Evolutionary conservation across 2,329 filamentous ascomycete species (phyloP).

Genomic region (Beauveria asiatica): DNA sequence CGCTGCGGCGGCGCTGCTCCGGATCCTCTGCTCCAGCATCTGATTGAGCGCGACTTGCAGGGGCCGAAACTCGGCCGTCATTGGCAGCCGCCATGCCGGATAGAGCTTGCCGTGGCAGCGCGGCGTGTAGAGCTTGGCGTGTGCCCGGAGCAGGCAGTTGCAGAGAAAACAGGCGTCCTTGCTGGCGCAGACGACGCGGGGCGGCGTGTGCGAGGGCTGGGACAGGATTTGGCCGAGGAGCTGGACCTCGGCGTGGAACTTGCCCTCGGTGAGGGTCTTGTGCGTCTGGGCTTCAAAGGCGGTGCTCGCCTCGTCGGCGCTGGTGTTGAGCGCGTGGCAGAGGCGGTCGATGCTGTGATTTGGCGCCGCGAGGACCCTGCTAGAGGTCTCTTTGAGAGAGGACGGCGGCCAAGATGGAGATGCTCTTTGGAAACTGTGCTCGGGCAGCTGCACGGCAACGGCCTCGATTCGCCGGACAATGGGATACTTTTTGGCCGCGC

Average conservation of each 20-base stretch:
- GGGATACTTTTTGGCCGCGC: background rate
- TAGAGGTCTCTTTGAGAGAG: background rate
- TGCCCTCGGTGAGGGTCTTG: background rate
- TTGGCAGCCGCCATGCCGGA: background rate
- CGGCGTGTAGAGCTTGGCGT: background rate
- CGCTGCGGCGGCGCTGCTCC: background rate
- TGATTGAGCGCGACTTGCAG: background rate
- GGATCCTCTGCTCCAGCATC: background rate
- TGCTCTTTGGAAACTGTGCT: background rate
- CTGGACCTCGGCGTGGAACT: constrained; percentile 6
- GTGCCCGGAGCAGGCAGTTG: background rate
- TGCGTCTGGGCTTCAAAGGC: background rate
- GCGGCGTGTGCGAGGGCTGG: background rate
- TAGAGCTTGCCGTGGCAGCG: constrained; percentile 7
- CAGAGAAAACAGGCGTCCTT: constrained; percentile 4
- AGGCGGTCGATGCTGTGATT: background rate
- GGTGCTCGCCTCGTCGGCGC: background rate
- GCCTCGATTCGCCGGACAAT: background rate
- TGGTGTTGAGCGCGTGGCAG: background rate
- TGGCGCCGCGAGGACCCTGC: background rate
- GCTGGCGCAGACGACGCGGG: background rate
- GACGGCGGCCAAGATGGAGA: background rate
- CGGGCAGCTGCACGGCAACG: background rate
- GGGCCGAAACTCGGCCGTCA: background rate
- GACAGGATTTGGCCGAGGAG: background rate